Percentiles rank a stretch among this genome's conserved stretches.
Evolutionary conservation across 2,329 filamentous ascomycete species (phyloP).

Genomic region (Basipetospora sp.): DNA sequence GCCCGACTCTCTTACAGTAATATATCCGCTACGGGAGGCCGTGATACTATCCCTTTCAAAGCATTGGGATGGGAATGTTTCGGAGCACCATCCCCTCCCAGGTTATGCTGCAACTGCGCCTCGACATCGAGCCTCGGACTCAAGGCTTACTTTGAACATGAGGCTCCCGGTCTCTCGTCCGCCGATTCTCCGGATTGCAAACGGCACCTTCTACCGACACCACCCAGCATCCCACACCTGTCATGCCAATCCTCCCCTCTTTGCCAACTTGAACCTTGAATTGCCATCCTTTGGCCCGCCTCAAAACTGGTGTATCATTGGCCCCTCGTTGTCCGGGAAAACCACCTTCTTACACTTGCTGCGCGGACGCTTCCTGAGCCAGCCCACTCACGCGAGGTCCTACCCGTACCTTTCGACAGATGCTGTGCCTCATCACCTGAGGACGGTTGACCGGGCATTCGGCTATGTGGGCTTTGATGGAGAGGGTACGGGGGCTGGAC

Average conservation of each 20-base stretch:
- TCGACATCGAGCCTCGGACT: too few relatives aligned
- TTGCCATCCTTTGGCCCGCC: constrained; percentile 41
- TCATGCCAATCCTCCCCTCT: constrained; percentile 55
- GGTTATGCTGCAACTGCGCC: too few relatives aligned
- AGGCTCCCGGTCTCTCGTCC: constrained; percentile 6
- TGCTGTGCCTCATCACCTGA: constrained; percentile 39
- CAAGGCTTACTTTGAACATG: background rate
- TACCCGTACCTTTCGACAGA: constrained; percentile 64
- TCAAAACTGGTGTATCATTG: constrained; percentile 72
- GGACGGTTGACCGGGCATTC: constrained; percentile 52
- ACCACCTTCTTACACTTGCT: constrained; percentile 72
- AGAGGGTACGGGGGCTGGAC: constrained; percentile 41
- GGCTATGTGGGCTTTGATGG: constrained; percentile 83
- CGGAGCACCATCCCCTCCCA: too few relatives aligned
- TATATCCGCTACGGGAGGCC: too few relatives aligned
- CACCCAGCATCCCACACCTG: constrained; percentile 43
- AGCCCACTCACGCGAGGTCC: constrained; percentile 59
- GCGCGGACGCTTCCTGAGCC: constrained; percentile 57
- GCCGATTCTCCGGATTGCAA: constrained; percentile 56
- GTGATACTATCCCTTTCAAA: too few relatives aligned
- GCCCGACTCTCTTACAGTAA: too few relatives aligned
- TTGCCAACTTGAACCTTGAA: constrained; percentile 54
- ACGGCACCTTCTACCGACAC: constrained; percentile 71
- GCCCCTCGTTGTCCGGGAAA: constrained; percentile 62
- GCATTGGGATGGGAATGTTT: too few relatives aligned